Percentiles rank a stretch among this genome's conserved stretches.
Evolutionary conservation across 2,329 filamentous ascomycete genomes (phyloP).

Genomic region (Aspergillus piperis): DNA sequence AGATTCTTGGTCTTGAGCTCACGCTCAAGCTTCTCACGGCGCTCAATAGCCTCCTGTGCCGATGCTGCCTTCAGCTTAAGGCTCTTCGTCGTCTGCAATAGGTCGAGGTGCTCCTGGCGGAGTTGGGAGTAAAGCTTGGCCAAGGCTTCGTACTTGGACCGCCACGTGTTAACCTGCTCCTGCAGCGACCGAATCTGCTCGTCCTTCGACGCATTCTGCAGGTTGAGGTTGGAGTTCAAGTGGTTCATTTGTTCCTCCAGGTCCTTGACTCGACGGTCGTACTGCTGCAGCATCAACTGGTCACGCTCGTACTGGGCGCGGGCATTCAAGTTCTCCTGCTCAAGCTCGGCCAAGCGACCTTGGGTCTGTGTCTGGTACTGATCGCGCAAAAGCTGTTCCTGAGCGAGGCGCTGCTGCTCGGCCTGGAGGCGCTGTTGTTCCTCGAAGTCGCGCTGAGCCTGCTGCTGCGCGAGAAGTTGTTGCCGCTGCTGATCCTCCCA

Average conservation of each 20-base stretch:
- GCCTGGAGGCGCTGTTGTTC: slow-evolving; percentile 85
- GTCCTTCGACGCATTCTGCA: slow-evolving; percentile 86
- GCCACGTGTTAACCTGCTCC: slow-evolving; percentile 97
- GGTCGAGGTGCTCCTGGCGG: slow-evolving; percentile 89
- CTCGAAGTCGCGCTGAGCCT: slow-evolving; percentile 93
- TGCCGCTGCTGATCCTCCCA: slow-evolving; percentile 78
- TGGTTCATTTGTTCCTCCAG: slow-evolving; percentile 84
- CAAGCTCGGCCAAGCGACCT: slow-evolving; percentile 90
- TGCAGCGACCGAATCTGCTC: slow-evolving; percentile 91
- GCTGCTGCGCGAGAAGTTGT: slow-evolving; percentile 79
- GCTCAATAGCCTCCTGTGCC: slow-evolving; percentile 94
- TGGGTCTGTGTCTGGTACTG: slow-evolving; percentile 94
- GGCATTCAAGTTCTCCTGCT: slow-evolving; percentile 91
- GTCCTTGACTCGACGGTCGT: slow-evolving; percentile 90
- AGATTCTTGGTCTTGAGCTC: slow-evolving; percentile 99
- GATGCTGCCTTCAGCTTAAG: slow-evolving; percentile 96
- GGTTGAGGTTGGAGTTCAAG: slow-evolving; percentile 76
- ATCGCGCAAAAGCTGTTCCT: slow-evolving; percentile 84
- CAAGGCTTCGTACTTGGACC: slow-evolving; percentile 92
- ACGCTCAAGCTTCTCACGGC: slow-evolving; percentile 89
- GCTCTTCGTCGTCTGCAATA: slow-evolving; percentile 93
- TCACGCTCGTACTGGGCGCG: slow-evolving; percentile 96
- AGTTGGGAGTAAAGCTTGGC: slow-evolving; percentile 97
- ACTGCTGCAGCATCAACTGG: slow-evolving; percentile 94
- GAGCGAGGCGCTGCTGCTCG: slow-evolving; percentile 86